These are phyloP conservation scores for Nicotiana rustica DNA, from an alignment of 305 asterid genomes.

Conservation along the genomic window DNA sequence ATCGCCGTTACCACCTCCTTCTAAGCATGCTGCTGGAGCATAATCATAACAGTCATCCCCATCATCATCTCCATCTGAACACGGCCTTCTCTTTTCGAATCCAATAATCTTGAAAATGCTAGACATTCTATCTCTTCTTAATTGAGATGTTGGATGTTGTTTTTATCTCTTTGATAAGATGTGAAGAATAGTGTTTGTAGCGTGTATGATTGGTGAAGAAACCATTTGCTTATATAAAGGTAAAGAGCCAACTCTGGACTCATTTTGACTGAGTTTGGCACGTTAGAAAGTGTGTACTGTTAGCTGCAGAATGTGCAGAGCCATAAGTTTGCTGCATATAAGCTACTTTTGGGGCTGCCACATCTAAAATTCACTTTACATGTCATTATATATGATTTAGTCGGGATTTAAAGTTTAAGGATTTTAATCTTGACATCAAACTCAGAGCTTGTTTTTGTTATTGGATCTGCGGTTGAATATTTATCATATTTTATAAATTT, in stretches of 20 bases:
- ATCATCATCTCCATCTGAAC: neutral
- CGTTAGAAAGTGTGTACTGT: neutral
- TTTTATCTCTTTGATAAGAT: neutral
- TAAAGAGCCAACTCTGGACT: neutral
- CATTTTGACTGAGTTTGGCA: neutral
- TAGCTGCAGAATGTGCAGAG: neutral
- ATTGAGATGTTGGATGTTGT: neutral
- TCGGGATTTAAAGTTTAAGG: too few species aligned
- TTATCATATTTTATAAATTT: too few species aligned
- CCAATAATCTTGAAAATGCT: neutral
- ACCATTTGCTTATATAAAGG: neutral
- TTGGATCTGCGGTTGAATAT: too few species aligned
- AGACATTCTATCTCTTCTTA: conserved; percentile 8
- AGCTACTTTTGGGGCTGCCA: neutral
- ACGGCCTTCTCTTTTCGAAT: neutral
- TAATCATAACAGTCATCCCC: neutral
- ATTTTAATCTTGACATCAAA: too few species aligned
- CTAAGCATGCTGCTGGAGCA: neutral
- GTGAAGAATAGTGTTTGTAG: neutral
- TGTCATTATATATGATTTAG: too few species aligned
- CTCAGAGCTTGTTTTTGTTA: too few species aligned
- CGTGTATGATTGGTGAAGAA: neutral
- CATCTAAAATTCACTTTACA: too few species aligned
- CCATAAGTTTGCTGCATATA: neutral
- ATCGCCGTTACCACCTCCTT: neutral